These are phyloP conservation scores for Puccinia horiana DNA, from an alignment of 1,284 basidiomycete species.

Conservation along the genomic window DNA sequence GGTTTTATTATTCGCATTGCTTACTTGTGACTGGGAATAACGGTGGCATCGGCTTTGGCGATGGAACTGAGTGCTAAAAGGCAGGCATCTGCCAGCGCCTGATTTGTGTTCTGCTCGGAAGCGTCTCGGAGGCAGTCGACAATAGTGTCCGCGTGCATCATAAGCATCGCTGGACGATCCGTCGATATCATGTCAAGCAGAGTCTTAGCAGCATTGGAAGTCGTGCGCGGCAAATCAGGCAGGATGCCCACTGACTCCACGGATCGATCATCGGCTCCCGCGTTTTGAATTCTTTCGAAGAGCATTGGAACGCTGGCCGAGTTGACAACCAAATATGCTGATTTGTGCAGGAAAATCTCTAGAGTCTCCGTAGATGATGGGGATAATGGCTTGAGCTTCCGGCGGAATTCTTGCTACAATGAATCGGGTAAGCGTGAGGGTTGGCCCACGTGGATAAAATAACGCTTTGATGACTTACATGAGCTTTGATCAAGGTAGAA, in stretches of 20 bases:
- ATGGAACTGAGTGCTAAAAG: slow-evolving; percentile 75
- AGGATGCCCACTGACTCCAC: slow-evolving; percentile 14
- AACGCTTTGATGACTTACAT: slow-evolving; percentile 62
- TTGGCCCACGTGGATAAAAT: slow-evolving; percentile 50
- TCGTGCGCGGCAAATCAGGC: slow-evolving; percentile 47
- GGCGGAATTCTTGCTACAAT: slow-evolving; percentile 71
- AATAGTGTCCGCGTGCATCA: slow-evolving; percentile 73
- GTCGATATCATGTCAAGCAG: slow-evolving; percentile 70
- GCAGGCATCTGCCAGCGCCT: slow-evolving; percentile 67
- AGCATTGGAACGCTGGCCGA: slow-evolving; percentile 80
- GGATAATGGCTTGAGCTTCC: slow-evolving; percentile 72
- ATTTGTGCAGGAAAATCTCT: slow-evolving; percentile 70
- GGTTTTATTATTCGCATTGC: slow-evolving; percentile 54
- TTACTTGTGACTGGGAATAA: slow-evolving; percentile 69
- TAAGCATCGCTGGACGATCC: slow-evolving; percentile 72
- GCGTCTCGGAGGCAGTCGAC: slow-evolving; percentile 71
- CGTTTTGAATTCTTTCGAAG: slow-evolving; percentile 65
- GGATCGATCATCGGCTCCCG: slow-evolving; percentile 47
- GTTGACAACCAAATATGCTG: slow-evolving; percentile 75
- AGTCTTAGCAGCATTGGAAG: slow-evolving; percentile 54
- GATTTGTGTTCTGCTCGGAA: slow-evolving; percentile 60
- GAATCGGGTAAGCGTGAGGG: slow-evolving; percentile 32
- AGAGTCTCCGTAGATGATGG: slow-evolving; percentile 70
- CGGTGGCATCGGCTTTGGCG: slow-evolving; percentile 65
- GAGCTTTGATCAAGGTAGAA: slow-evolving; percentile 75